Percentiles rank a stretch among this genome's conserved stretches.
Evolutionary conservation across 139 green algal genomes (phyloP).

Genomic region (Diplosphaera chodatii): DNA sequence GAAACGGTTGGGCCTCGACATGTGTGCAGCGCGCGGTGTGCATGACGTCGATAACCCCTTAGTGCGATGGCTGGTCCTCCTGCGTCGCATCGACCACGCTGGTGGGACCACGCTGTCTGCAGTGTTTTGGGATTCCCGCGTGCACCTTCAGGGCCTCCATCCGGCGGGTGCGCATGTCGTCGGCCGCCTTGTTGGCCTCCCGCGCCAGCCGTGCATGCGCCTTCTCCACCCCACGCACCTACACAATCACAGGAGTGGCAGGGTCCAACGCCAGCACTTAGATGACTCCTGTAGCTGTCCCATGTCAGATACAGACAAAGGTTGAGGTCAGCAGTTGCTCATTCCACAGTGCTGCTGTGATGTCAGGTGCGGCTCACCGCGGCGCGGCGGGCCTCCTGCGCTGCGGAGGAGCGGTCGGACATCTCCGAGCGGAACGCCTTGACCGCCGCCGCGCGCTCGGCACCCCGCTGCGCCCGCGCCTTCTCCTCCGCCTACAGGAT

Average conservation of each 20-base stretch:
- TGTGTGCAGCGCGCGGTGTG: too few species aligned
- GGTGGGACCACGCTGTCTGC: too few species aligned
- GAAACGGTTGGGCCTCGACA: too few species aligned
- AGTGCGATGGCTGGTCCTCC: too few species aligned
- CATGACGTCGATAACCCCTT: too few species aligned
- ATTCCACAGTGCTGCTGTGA: too few species aligned
- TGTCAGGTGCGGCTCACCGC: neutral
- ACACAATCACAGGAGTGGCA: neutral
- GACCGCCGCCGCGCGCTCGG: constrained; percentile 28
- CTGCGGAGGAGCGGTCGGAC: constrained; percentile 9
- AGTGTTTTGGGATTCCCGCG: too few species aligned
- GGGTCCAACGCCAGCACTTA: too few species aligned
- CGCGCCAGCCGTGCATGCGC: constrained; percentile 51
- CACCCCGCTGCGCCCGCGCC: constrained; percentile 25
- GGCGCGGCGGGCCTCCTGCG: constrained; percentile 18
- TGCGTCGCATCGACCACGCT: too few species aligned
- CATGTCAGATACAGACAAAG: too few species aligned
- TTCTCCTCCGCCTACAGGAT: constrained; percentile 40
- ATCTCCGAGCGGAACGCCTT: constrained; percentile 16
- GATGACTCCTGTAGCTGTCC: too few species aligned
- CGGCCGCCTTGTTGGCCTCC: constrained; percentile 35
- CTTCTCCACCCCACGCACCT: constrained; percentile 24
- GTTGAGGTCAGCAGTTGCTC: too few species aligned
- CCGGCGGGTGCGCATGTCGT: constrained; percentile 33
- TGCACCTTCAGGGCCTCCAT: constrained; percentile 66